Base-by-base conservation (phyloP, 1,284 basidiomycete species). In the Boletus hoseneyae region DNA sequence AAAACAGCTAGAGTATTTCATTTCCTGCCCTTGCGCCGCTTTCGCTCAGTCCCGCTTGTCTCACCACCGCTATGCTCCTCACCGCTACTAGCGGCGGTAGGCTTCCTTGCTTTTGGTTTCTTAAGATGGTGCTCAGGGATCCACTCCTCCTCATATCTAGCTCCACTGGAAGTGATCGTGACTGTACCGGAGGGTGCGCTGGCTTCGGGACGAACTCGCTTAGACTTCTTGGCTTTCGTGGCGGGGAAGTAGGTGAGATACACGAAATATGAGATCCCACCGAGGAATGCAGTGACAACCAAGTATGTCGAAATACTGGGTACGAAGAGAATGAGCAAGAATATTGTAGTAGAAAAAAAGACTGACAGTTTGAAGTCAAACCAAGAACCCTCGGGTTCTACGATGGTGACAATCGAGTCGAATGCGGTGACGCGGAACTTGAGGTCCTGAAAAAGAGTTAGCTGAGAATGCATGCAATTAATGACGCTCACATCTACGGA, bases 71-170 rank as follows among this genome's bases (percentile, higher is more conserved):
- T 87, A 40, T 78, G 62, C 58, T 90, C 86, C 52, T 88, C 87
- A 30, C 78, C 87, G 55, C 85, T 85, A 47, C 76, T 81, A 61
- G 73, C 51, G 44, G 56, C 61, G 45, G 69, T 67, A 41, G 74
- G 73, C 64, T 78, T 82, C 46, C 69, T 68, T 18, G 70, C 63
- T 68, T 82, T 87, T 33, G 72, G 55, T 69, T 88, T 87, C 72
- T 82, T 86, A 56, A 93, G 72, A 61, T 93, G 90, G 60, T 91
- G 86, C 58, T 85, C 86, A 15, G 92, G 92, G 61, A 95, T 94
- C 92, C 92, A 95, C 62, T 94, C 91, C 65, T 94, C 90, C 62
- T 92, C 83, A 60, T 93, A 93, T 45, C 82, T 85, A 51, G 82
- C 80, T 5, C 85, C 79, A 18, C 83, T 82, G 23, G 84, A 80